These are phyloP conservation scores for Phytophthora agathidicida DNA, from an alignment of 352 stramenopile genomes.

Conservation along the genomic window DNA sequence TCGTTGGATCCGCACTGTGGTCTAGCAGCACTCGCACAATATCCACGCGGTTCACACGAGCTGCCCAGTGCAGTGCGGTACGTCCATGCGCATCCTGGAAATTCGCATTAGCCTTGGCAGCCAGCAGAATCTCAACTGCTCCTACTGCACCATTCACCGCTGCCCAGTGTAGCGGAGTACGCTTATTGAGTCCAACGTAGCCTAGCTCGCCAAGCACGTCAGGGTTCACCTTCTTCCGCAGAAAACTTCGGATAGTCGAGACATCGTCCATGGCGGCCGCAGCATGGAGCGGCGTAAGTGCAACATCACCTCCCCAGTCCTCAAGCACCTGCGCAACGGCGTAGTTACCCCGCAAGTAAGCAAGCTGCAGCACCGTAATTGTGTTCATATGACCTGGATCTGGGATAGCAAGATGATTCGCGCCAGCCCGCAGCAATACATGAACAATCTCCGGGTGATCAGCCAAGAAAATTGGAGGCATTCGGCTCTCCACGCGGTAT, in stretches of 20 bases:
- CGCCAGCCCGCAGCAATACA: slow-evolving; percentile 62
- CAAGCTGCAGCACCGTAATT: slow-evolving; percentile 83
- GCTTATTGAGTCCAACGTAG: slow-evolving; percentile 83
- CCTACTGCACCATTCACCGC: slow-evolving; percentile 69
- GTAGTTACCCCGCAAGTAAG: slow-evolving; percentile 83
- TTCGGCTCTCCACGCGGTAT: slow-evolving; percentile 60
- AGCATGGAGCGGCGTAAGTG: slow-evolving; percentile 78
- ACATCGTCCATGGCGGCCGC: slow-evolving; percentile 79
- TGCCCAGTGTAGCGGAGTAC: slow-evolving; percentile 81
- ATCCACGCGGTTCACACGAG: slow-evolving; percentile 74
- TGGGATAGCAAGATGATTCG: slow-evolving; percentile 81
- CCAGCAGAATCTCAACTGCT: slow-evolving; percentile 64
- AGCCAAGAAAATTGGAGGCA: slow-evolving; percentile 83
- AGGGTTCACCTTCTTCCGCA: slow-evolving; percentile 77
- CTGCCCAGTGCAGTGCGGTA: slow-evolving; percentile 79
- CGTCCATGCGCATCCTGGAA: slow-evolving; percentile 70
- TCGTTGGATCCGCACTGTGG: slow-evolving; percentile 66
- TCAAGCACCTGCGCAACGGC: slow-evolving; percentile 80
- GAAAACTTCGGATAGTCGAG: slow-evolving; percentile 53
- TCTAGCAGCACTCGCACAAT: slow-evolving; percentile 62
- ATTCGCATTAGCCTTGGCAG: slow-evolving; percentile 66
- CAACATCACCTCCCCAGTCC: slow-evolving; percentile 83
- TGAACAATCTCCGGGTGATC: slow-evolving; percentile 85
- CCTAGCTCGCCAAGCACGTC: slow-evolving; percentile 81
- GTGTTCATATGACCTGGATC: slow-evolving; percentile 87